phyloP scores from a whole-genome alignment of 2,329 filamentous ascomycete species.

The Pyricularia grisea region DNA sequence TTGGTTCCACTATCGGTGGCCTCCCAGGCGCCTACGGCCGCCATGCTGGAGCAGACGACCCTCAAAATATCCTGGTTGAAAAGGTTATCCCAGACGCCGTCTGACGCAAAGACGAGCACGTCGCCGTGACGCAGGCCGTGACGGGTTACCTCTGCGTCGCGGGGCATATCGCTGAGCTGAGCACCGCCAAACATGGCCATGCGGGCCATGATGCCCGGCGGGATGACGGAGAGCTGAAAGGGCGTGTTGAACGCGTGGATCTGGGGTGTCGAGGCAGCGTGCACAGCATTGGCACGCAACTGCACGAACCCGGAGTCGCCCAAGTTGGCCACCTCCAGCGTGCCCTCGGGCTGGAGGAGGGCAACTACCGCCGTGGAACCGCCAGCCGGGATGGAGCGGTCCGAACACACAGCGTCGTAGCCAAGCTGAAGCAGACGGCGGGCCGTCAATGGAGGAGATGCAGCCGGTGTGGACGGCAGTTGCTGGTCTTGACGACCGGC shows the following conservation, averaged over 20 bases:
- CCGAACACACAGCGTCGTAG: conserved; percentile 72
- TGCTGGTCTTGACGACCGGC: background rate
- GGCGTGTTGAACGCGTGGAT: conserved; percentile 98
- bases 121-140: conserved; percentile 80
- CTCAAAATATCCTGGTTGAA: conserved; percentile 82
- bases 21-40: conserved; percentile 63
- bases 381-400: conserved; percentile 66
- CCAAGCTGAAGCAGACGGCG: conserved; percentile 69
- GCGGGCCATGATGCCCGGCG: conserved; percentile 67
- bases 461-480: conserved; percentile 11
- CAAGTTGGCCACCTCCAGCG: conserved; percentile 81
- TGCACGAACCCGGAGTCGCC: conserved; percentile 93
- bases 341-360: conserved; percentile 62
- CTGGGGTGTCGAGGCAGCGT: conserved; percentile 74
- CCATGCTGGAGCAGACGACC: conserved; percentile 71
- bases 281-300: conserved; percentile 75
- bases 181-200: conserved; percentile 75
- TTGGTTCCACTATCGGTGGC: conserved; percentile 51
- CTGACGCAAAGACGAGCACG: conserved; percentile 85
- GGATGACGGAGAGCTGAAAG: conserved; percentile 85
- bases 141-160: conserved; percentile 71
- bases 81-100: conserved; percentile 94
- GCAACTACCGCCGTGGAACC: conserved; percentile 91
- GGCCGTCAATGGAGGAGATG: conserved; percentile 40
- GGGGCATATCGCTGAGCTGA: conserved; percentile 73